A percentile compares a stretch with the other conserved stretches of the same genome.
phyloP scores from a whole-genome alignment of 768 basidiomycete species.

The Melanogaster broomeanus region DNA sequence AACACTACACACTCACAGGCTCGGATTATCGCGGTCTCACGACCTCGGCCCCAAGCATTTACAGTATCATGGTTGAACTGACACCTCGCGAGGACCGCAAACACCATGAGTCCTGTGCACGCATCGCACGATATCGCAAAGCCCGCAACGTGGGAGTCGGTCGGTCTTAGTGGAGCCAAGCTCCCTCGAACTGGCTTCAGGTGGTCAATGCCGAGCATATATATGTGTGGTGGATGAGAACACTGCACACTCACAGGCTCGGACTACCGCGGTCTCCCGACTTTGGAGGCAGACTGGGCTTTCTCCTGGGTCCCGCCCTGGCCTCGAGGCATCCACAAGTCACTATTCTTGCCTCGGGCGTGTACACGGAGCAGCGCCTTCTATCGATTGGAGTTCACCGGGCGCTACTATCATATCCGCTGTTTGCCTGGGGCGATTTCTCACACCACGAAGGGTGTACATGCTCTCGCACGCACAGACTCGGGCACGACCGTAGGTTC shows the following conservation, averaged over 20 bases:
- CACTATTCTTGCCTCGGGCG: slow-evolving; percentile 5
- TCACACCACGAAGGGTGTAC: slow-evolving; percentile 1
- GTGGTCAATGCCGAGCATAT: too few species aligned
- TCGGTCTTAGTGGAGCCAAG: background rate
- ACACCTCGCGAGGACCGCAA: background rate
- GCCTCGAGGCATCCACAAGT: slow-evolving; percentile 16
- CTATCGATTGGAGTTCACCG: background rate
- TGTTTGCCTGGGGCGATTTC: slow-evolving; percentile 7
- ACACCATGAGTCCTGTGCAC: background rate
- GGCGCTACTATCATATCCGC: slow-evolving; percentile 18
- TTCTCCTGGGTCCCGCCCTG: background rate
- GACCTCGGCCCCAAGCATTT: too few species aligned
- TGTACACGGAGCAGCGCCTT: background rate
- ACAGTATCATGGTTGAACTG: background rate
- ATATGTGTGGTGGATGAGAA: too few species aligned
- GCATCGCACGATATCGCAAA: background rate
- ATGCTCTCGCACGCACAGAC: slow-evolving; percentile 3
- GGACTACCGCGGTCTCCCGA: slow-evolving; percentile 13
- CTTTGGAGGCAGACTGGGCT: background rate
- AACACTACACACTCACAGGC: background rate
- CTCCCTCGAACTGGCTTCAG: too few species aligned
- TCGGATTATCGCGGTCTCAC: slow-evolving; percentile 15
- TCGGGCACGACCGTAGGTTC: background rate
- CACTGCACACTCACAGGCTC: slow-evolving; percentile 1
- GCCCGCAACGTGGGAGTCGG: slow-evolving; percentile 9